Base-by-base conservation (phyloP, 2,329 filamentous ascomycete genomes). In the Verruconis gallopava region DNA sequence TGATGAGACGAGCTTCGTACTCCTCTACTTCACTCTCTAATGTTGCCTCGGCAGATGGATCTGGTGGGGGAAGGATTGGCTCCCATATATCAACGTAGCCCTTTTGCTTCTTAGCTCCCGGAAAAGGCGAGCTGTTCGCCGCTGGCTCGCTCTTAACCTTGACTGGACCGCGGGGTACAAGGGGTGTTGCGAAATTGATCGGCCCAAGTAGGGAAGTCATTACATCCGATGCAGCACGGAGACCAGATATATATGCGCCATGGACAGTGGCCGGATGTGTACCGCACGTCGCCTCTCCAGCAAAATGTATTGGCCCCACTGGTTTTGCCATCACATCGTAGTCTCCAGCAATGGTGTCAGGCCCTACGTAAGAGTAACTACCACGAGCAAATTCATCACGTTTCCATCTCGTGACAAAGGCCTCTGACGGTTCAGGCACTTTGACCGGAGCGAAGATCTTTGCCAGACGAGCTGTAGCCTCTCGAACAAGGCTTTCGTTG, bases 191-290 rank as follows among this genome's bases (percentile, higher is more conserved):
- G 9, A 94, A 67, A 35, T 79, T 65, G 45, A 98, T 85, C 1
- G 85, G 79, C 1, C 91, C 91, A 21, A 91, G 68, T 57, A 95
- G 73, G 2, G 75, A 67, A 42, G 89, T 79, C 28, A 94, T 67
- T 2, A 98, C 74, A 54, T 96, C 88, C 3, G 83, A 80, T 9
- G 91, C 91, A 3, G 82, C 91, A 38, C 91, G 79, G 4, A 98
- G 69, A 2, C 91, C 93, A 2, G 91, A 95, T 3, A 98, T 68
- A 55, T 96, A 98, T 5, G 91, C 93, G 4, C 91, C 91, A 51
- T 98, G 91, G 1, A 98, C 91, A 2, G 91, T 98, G 21, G 93
- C 91, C 11, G 93, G 91, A 56, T 98, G 88, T 1, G 86, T 94
- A 37, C 85, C 86, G 51, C 84, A 95, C 1, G 93, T 98, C 46